phyloP scores from a whole-genome alignment of 2,329 filamentous ascomycete genomes.

The Botrytis galanthina region DNA sequence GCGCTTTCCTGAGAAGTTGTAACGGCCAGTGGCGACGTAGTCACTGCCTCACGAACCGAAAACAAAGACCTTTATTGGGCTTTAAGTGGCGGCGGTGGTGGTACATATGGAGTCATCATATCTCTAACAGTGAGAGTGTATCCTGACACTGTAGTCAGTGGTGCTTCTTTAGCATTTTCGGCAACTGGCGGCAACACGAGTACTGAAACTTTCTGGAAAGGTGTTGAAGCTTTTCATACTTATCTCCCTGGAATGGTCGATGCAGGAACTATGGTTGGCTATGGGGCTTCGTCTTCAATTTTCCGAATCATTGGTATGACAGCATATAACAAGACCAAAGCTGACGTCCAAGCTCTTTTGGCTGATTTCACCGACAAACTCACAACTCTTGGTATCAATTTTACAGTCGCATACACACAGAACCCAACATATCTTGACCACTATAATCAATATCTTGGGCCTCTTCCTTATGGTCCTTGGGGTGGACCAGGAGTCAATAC shows the following conservation, averaged over 20 bases:
- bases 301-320: slow-evolving; percentile 50
- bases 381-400: slow-evolving; percentile 39
- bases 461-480: slow-evolving; percentile 35
- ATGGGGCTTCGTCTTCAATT: slow-evolving; percentile 46
- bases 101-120: slow-evolving; percentile 56
- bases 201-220: slow-evolving; percentile 48
- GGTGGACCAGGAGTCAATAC: slow-evolving; percentile 28
- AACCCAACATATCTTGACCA: slow-evolving; percentile 35
- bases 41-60: slow-evolving; percentile 47
- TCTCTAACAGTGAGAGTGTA: slow-evolving; percentile 55
- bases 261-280: slow-evolving; percentile 50
- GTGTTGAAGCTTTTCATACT: slow-evolving; percentile 47
- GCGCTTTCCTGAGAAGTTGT: slow-evolving; percentile 56
- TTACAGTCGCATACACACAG: slow-evolving; percentile 31
- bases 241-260: slow-evolving; percentile 49
- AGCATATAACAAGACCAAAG: slow-evolving; percentile 45
- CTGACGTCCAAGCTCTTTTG: slow-evolving; percentile 47
- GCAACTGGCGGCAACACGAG: slow-evolving; percentile 33
- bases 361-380: slow-evolving; percentile 46
- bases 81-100: slow-evolving; percentile 56
- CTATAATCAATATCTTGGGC: slow-evolving; percentile 37
- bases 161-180: slow-evolving; percentile 46
- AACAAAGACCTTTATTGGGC: slow-evolving; percentile 64
- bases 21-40: slow-evolving; percentile 48
- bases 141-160: slow-evolving; percentile 44